phyloP scores from a whole-genome alignment of 306 rosid genomes.

The Pyrus betulifolia region DNA sequence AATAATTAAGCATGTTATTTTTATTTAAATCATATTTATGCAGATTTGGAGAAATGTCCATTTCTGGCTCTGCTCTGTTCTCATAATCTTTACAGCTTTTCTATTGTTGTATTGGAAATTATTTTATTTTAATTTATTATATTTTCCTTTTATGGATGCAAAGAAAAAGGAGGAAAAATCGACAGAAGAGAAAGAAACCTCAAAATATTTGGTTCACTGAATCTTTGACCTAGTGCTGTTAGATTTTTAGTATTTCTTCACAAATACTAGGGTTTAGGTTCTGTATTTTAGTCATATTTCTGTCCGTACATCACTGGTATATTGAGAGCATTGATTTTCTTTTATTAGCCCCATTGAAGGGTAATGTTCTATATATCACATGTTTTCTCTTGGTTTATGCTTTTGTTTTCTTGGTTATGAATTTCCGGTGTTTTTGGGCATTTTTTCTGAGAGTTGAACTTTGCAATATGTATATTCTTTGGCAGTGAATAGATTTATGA shows the following conservation, averaged over 20 bases:
- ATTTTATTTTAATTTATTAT: neutral
- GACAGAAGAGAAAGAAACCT: neutral
- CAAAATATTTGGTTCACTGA: neutral
- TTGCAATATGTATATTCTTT: neutral
- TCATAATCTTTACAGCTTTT: constrained; percentile 11
- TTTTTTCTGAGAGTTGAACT: no score
- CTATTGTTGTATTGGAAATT: neutral
- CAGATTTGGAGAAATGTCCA: constrained; percentile 20
- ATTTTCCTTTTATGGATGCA: constrained; percentile 6
- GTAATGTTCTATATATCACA: neutral
- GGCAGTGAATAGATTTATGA: constrained; percentile 28
- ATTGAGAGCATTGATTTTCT: neutral
- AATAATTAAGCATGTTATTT: neutral
- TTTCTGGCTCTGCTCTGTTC: constrained; percentile 5
- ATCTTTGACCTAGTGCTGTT: neutral
- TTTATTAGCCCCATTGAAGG: neutral
- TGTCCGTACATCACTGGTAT: neutral
- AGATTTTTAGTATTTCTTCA: neutral
- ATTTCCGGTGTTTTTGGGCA: neutral
- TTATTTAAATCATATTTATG: neutral
- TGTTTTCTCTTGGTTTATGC: neutral
- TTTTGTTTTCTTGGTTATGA: neutral
- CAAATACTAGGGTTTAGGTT: neutral
- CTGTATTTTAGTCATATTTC: neutral
- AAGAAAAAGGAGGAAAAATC: neutral